Percentiles rank a stretch among this genome's conserved stretches.
Conservation (phyloP, 2,329 filamentous ascomycete genomes). For the Diatrype stigma region DNA sequence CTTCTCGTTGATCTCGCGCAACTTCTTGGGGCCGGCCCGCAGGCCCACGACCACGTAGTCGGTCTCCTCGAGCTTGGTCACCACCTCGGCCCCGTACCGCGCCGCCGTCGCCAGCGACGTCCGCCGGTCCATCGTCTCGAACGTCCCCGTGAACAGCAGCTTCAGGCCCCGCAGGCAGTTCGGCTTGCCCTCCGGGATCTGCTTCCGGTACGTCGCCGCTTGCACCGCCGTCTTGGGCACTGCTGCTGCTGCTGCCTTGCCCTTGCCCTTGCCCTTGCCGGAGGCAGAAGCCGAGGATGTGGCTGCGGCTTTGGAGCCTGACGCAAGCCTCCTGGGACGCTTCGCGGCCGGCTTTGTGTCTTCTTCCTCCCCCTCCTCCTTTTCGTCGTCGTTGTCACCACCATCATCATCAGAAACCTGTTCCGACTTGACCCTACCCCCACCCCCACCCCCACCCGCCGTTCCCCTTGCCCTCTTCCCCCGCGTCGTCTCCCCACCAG, state of each 20-base stretch:
- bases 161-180: slow-evolving; percentile 10
- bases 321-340: background rate
- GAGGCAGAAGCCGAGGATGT: background rate
- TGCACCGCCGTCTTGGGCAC: slow-evolving; percentile 8
- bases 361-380: slow-evolving; percentile 5
- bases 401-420: background rate
- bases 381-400: slow-evolving; percentile 1
- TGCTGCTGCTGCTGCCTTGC: background rate
- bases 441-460: background rate
- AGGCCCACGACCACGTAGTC: slow-evolving; percentile 11
- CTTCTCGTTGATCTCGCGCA: slow-evolving; percentile 1
- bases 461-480: background rate
- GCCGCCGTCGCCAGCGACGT: slow-evolving; percentile 9
- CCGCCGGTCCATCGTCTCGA: slow-evolving; percentile 12
- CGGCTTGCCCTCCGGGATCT: slow-evolving; percentile 7
- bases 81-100: slow-evolving; percentile 7
- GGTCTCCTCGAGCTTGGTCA: slow-evolving; percentile 12
- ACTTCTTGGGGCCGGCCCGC: slow-evolving; percentile 9
- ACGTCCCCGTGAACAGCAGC: slow-evolving; percentile 11
- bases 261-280: background rate
- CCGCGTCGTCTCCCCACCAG: no score
- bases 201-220: slow-evolving; percentile 8
- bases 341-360: background rate
- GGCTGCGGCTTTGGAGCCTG: background rate
- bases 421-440: background rate